Percentiles rank a stretch among this genome's conserved stretches.
These are phyloP conservation scores for Trametes villosa DNA, from an alignment of 768 basidiomycete genomes.

Conservation along the genomic window DNA sequence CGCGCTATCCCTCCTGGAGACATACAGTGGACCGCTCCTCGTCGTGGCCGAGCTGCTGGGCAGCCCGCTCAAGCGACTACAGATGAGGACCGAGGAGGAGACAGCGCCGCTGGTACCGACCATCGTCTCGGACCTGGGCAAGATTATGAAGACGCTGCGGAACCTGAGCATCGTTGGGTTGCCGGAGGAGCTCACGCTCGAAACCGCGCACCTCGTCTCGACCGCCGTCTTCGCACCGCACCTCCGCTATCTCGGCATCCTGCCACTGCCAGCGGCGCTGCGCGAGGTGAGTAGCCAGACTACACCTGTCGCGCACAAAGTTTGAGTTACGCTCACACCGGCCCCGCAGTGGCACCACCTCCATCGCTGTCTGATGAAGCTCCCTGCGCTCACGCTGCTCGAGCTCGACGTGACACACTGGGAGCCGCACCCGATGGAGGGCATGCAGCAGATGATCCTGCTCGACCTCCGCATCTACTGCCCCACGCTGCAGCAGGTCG, in stretches of 20 bases:
- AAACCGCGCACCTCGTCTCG: constrained; percentile 39
- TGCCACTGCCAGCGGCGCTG: constrained; percentile 34
- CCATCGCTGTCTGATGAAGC: constrained; percentile 38
- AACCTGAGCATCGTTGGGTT: constrained; percentile 42
- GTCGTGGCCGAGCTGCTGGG: constrained; percentile 46
- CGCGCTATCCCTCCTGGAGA: constrained; percentile 44
- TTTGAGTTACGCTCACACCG: constrained; percentile 20
- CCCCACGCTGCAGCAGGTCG: constrained; percentile 39
- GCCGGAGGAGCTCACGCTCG: constrained; percentile 37
- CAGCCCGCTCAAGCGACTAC: constrained; percentile 49
- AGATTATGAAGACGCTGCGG: constrained; percentile 37
- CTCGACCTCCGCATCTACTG: constrained; percentile 45
- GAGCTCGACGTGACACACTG: constrained; percentile 44
- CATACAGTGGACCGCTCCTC: constrained; percentile 50
- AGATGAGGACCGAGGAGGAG: constrained; percentile 47
- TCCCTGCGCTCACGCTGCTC: constrained; percentile 40
- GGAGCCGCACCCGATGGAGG: constrained; percentile 37
- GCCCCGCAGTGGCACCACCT: constrained; percentile 37
- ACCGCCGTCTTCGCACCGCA: constrained; percentile 37
- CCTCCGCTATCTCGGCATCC: constrained; percentile 44
- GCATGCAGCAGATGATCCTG: constrained; percentile 41
- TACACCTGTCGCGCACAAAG: not conserved
- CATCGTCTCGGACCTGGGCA: constrained; percentile 40
- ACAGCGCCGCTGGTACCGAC: constrained; percentile 33
- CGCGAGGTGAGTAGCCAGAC: constrained; percentile 37